These are phyloP conservation scores for Gossypium herbaceum DNA, from an alignment of 345 rosid genomes.

Conservation along the genomic window DNA sequence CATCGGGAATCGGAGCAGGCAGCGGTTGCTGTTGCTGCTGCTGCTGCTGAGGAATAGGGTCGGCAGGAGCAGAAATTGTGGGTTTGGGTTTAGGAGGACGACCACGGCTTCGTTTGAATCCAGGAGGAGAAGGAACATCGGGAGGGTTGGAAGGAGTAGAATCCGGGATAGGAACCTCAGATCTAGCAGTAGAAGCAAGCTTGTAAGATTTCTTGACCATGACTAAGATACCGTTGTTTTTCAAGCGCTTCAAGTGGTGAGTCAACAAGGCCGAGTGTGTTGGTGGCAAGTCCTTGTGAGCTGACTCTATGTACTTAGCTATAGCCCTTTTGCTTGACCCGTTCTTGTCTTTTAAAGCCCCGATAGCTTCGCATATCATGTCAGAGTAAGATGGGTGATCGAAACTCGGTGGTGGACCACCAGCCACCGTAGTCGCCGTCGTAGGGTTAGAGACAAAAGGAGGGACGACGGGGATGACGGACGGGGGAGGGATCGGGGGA, in stretches of 20 bases:
- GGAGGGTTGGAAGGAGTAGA: slow-evolving; percentile 15
- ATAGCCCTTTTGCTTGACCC: slow-evolving; percentile 89
- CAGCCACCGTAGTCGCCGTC: background rate
- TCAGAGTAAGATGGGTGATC: slow-evolving; percentile 27
- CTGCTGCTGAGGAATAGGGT: slow-evolving; percentile 1
- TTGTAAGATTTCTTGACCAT: slow-evolving; percentile 64
- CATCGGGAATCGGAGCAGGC: background rate
- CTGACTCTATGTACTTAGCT: slow-evolving; percentile 53
- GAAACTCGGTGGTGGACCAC: slow-evolving; percentile 3
- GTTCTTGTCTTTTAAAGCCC: slow-evolving; percentile 54
- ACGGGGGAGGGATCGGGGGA: background rate
- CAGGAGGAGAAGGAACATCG: slow-evolving; percentile 18
- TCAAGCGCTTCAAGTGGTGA: slow-evolving; percentile 57
- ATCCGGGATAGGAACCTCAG: slow-evolving; percentile 20
- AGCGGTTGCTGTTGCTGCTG: background rate
- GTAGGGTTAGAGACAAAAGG: slow-evolving; percentile 2
- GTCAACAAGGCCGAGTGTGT: slow-evolving; percentile 52
- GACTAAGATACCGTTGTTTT: slow-evolving; percentile 43
- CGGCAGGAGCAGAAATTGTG: background rate
- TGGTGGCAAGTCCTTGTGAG: slow-evolving; percentile 41
- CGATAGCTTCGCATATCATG: slow-evolving; percentile 69
- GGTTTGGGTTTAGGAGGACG: slow-evolving; percentile 56
- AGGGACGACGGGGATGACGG: background rate
- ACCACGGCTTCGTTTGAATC: slow-evolving; percentile 57
- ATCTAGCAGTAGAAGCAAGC: slow-evolving; percentile 36